These are phyloP conservation scores for Selaginella tamariscina DNA, from an alignment of 75 land plant species.

Conservation along the genomic window DNA sequence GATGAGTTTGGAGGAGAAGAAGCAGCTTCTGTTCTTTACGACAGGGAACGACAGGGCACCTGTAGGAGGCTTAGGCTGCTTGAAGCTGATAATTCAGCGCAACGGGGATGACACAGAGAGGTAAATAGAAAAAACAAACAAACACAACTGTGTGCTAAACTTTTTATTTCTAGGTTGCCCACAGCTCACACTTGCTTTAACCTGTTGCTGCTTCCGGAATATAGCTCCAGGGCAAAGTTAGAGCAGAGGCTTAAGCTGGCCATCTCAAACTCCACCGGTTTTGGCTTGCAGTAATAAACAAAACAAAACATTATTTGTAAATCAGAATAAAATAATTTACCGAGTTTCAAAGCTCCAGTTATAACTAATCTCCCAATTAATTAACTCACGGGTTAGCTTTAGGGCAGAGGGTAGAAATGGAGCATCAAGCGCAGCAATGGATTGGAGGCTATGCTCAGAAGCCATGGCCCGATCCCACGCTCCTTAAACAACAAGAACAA, in stretches of 20 bases:
- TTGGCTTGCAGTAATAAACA: conserved; percentile 30
- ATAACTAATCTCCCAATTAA: too few relatives aligned
- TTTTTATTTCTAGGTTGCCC: conserved; percentile 21
- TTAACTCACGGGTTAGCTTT: too few relatives aligned
- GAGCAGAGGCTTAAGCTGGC: conserved; percentile 33
- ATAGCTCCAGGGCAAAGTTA: conserved; percentile 23
- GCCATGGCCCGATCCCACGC: not conserved
- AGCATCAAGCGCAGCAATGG: not conserved
- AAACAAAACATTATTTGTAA: not conserved
- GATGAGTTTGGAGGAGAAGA: conserved; percentile 31
- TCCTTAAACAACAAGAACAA: conserved; percentile 6
- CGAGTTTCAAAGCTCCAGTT: too few relatives aligned
- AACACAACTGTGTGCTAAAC: not conserved
- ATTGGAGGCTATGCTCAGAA: not conserved
- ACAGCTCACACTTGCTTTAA: conserved; percentile 38
- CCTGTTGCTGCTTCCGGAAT: conserved; percentile 28
- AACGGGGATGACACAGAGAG: conserved; percentile 38
- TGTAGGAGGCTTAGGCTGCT: conserved; percentile 30
- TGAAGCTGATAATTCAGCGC: conserved; percentile 26
- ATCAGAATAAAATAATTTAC: not conserved
- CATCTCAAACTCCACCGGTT: conserved; percentile 34
- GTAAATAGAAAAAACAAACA: conserved; percentile 5
- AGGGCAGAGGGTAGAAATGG: not conserved
- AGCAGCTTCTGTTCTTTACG: conserved; percentile 33
- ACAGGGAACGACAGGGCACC: conserved; percentile 38